Conservation (phyloP, 768 basidiomycete genomes). For the Hygrophorus russula region DNA sequence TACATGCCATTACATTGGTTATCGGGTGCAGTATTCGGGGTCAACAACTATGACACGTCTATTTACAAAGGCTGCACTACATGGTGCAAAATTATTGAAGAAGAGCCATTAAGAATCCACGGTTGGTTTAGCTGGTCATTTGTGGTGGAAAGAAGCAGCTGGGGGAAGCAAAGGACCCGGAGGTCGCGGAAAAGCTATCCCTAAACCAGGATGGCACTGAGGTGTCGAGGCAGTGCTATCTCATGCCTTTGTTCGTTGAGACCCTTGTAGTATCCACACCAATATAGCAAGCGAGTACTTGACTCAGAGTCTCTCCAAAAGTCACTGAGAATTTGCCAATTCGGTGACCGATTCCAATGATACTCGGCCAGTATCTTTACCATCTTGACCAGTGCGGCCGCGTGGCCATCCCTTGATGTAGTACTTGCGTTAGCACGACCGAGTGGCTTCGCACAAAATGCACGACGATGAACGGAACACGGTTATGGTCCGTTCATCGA, state of each 20-base stretch:
- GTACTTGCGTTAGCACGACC: too few species aligned
- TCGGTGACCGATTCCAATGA: conserved; percentile 95
- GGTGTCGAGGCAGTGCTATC: conserved; percentile 37
- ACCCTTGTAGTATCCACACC: conserved; percentile 56
- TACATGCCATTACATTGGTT: conserved; percentile 94
- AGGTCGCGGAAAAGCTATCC: conserved; percentile 26
- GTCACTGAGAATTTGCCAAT: conserved; percentile 88
- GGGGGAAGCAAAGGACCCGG: conserved; percentile 18
- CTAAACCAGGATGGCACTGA: conserved; percentile 31
- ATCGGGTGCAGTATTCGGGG: conserved; percentile 91
- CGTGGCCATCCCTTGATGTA: too few species aligned
- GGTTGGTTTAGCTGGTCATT: conserved; percentile 87
- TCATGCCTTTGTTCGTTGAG: conserved; percentile 1
- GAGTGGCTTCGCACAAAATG: too few species aligned
- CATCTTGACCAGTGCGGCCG: conserved; percentile 92
- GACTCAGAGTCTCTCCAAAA: conserved; percentile 99
- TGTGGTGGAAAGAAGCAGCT: conserved; percentile 91
- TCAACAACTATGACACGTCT: conserved; percentile 95
- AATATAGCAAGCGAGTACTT: conserved; percentile 94
- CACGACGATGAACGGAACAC: too few species aligned
- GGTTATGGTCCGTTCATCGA: too few species aligned
- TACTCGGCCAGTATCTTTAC: conserved; percentile 91
- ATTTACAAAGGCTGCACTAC: conserved; percentile 97
- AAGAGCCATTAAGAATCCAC: conserved; percentile 97
- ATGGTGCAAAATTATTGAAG: conserved; percentile 92